phyloP scores from a whole-genome alignment of 192 early-diverging fungal species.

The Phycomyces blakesleeanus region DNA sequence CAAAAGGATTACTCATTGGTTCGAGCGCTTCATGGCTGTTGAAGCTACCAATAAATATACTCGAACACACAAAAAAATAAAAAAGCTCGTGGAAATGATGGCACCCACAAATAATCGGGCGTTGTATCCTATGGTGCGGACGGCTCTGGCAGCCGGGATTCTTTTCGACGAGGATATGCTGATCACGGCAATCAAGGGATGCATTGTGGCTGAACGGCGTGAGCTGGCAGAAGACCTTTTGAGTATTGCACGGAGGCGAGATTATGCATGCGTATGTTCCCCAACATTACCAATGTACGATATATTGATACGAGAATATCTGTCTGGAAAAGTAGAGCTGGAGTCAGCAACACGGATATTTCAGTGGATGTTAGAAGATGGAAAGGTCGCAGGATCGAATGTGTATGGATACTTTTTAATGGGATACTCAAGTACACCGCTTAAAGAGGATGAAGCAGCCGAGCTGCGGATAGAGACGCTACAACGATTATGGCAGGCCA shows the following conservation, averaged over 20 bases:
- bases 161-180: background rate
- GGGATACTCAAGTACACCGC: background rate
- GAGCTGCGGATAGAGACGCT: slow-evolving; percentile 3
- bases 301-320: background rate
- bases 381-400: background rate
- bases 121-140: background rate
- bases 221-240: background rate
- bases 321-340: background rate
- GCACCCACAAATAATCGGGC: background rate
- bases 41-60: background rate
- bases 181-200: background rate
- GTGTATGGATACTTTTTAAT: slow-evolving; percentile 2
- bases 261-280: background rate
- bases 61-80: background rate
- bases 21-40: background rate
- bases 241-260: background rate
- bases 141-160: background rate
- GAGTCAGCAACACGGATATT: background rate
- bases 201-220: background rate
- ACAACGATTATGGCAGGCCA: slow-evolving; percentile 11
- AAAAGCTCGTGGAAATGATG: background rate
- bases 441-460: background rate
- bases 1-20: background rate
- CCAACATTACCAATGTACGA: background rate
- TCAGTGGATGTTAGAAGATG: background rate